phyloP scores from a whole-genome alignment of 495 filamentous ascomycete genomes.

The Xeromyces bisporus region DNA sequence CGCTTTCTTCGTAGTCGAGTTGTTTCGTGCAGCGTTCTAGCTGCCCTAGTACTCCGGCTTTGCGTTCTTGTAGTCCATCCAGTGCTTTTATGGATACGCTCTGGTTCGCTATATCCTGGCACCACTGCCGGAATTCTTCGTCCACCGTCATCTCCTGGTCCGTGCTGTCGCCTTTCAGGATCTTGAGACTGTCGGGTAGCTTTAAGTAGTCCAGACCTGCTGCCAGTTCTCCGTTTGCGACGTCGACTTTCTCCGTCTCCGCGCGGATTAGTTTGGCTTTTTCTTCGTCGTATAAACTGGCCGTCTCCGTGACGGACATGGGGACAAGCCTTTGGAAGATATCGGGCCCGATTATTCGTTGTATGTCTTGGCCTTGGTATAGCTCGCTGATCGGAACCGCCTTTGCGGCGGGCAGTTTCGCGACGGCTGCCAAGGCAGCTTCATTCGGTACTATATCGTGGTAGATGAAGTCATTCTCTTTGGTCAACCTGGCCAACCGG shows the following conservation, averaged over 20 bases:
- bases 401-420: conserved; percentile 93
- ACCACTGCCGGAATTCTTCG: conserved; percentile 85
- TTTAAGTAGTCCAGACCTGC: conserved; percentile 89
- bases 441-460: conserved; percentile 82
- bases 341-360: conserved; percentile 89
- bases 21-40: conserved; percentile 71
- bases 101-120: conserved; percentile 73
- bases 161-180: conserved; percentile 82
- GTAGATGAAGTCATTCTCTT: conserved; percentile 98
- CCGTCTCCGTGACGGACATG: conserved; percentile 89
- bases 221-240: conserved; percentile 86
- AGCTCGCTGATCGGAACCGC: conserved; percentile 93
- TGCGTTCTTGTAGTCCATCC: conserved; percentile 59
- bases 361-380: conserved; percentile 93
- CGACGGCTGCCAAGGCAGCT: conserved; percentile 57
- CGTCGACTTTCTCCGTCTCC: conserved; percentile 81
- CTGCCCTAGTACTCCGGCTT: conserved; percentile 48
- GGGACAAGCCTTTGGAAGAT: conserved; percentile 95
- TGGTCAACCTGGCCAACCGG: conserved; percentile 52
- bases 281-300: conserved; percentile 94
- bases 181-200: conserved; percentile 72
- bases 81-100: conserved; percentile 60
- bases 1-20: conserved; percentile 88
- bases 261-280: conserved; percentile 91
- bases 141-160: conserved; percentile 80